Evolutionary conservation across 768 basidiomycete species (phyloP).

Genomic region (Strobilomyces dryophilus): DNA sequence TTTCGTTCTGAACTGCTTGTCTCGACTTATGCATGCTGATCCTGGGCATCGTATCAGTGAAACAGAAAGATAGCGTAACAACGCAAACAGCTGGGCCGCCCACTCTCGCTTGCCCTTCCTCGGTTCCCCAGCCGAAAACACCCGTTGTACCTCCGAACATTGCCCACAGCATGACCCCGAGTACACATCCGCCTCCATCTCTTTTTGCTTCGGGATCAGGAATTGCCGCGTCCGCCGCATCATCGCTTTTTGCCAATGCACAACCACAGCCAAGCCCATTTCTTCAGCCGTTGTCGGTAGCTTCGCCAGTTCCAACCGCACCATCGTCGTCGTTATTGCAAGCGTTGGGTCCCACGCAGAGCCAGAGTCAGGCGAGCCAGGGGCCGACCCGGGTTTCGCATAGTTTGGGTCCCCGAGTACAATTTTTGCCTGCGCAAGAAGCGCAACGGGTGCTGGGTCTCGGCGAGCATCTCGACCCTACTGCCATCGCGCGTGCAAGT

Average conservation of each 20-base stretch:
- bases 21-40: conserved; percentile 4
- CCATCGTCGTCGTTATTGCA: conserved; percentile 26
- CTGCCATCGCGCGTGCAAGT: conserved; percentile 58
- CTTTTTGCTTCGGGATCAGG: conserved; percentile 20
- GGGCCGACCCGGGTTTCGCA: not conserved
- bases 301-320: conserved; percentile 16
- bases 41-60: conserved; percentile 11
- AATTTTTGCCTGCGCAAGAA: conserved; percentile 55
- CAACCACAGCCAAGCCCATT: conserved; percentile 30
- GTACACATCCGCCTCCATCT: conserved; percentile 28
- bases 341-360: conserved; percentile 18
- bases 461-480: conserved; percentile 42
- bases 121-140: conserved; percentile 16
- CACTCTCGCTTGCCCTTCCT: conserved; percentile 4
- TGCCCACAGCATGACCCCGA: conserved; percentile 29
- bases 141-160: conserved; percentile 14
- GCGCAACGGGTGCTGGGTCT: conserved; percentile 48
- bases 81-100: conserved; percentile 13
- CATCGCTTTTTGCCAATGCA: conserved; percentile 16
- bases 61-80: conserved; percentile 18
- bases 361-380: conserved; percentile 9
- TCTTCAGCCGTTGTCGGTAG: conserved; percentile 19
- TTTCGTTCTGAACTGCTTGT: not conserved
- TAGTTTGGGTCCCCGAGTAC: conserved; percentile 14
- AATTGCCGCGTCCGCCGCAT: conserved; percentile 10